Conservation (phyloP, 1,139 yeast genomes). For the Sugiyamaella japonica region DNA sequence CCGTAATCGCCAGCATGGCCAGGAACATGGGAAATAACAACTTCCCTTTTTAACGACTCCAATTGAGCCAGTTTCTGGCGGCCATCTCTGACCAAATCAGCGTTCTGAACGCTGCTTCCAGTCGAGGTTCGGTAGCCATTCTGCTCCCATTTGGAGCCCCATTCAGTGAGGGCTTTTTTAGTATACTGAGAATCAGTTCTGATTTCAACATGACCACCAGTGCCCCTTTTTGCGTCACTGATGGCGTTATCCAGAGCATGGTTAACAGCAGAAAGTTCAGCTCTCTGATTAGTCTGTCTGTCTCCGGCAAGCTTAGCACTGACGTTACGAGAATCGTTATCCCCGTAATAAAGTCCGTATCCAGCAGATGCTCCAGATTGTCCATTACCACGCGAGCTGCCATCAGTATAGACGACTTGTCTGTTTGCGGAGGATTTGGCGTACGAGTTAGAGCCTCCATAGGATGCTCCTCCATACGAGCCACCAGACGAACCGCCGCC, state of each 20-base stretch:
- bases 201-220: conserved; percentile 34
- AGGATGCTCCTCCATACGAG: background rate
- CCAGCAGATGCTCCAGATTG: conserved; percentile 53
- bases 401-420: conserved; percentile 60
- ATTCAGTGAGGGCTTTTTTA: conserved; percentile 48
- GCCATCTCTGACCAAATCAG: conserved; percentile 47
- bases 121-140: conserved; percentile 54
- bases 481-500: conserved; percentile 6
- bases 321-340: conserved; percentile 53
- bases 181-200: conserved; percentile 62
- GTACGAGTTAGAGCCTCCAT: background rate
- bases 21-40: conserved; percentile 58
- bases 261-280: conserved; percentile 69
- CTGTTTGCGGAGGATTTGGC: background rate
- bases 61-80: conserved; percentile 28
- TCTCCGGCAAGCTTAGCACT: conserved; percentile 50
- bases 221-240: conserved; percentile 4
- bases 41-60: conserved; percentile 28
- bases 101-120: conserved; percentile 52
- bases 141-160: conserved; percentile 55
- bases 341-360: conserved; percentile 71
- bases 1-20: conserved; percentile 75
- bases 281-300: conserved; percentile 74
- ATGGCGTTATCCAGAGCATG: conserved; percentile 52
- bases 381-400: conserved; percentile 64